phyloP scores from a whole-genome alignment of 2,329 filamentous ascomycete genomes.

The Tothia fuscella region DNA sequence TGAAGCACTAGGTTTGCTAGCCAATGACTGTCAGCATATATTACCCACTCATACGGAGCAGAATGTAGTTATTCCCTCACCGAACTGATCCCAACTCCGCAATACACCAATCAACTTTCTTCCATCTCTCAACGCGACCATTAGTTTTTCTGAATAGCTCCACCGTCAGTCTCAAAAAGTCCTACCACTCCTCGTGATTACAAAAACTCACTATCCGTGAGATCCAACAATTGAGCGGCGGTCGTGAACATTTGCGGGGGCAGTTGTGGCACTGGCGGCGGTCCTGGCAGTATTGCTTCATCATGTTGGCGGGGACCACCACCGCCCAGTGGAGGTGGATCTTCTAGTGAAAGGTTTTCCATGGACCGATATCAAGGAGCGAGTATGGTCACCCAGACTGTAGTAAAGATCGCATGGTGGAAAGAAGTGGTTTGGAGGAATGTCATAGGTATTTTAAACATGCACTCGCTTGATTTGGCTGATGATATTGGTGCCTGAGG shows the following conservation, averaged over 20 bases:
- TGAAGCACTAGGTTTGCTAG: slow-evolving; percentile 89
- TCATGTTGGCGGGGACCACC: slow-evolving; percentile 1
- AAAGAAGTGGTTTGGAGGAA: too few species aligned
- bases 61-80: slow-evolving; percentile 35
- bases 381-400: too few species aligned
- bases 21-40: background rate
- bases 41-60: background rate
- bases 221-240: slow-evolving; percentile 83
- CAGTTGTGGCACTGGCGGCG: slow-evolving; percentile 45
- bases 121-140: slow-evolving; percentile 83
- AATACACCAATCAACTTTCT: slow-evolving; percentile 87
- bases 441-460: too few species aligned
- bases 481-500: too few species aligned
- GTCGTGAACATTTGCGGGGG: slow-evolving; percentile 98
- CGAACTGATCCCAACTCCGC: slow-evolving; percentile 95
- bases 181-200: slow-evolving; percentile 5
- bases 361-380: slow-evolving; percentile 7
- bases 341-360: slow-evolving; percentile 13
- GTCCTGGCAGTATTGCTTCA: slow-evolving; percentile 1
- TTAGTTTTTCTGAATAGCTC: slow-evolving; percentile 66
- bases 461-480: too few species aligned
- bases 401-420: too few species aligned
- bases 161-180: background rate
- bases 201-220: slow-evolving; percentile 77
- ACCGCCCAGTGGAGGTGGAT: slow-evolving; percentile 2